Base-by-base conservation (phyloP, 352 stramenopile genomes). In the Phytopythium litorale region DNA sequence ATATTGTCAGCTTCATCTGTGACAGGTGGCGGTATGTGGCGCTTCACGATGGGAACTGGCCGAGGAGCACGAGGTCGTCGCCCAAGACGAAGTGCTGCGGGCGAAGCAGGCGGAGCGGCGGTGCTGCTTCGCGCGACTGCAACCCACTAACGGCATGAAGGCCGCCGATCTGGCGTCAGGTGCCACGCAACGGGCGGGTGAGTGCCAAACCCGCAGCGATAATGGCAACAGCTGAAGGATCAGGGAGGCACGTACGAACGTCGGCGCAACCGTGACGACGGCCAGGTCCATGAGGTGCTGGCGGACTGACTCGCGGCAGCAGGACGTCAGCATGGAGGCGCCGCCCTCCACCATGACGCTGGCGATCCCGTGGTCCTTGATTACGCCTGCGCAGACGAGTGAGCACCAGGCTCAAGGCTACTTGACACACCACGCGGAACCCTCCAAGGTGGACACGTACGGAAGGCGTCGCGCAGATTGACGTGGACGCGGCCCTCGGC, bases 321-420 rank as follows among this genome's bases (percentile, higher is more conserved):
- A 91, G n/a, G 79, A 71, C n/a, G 81, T 81, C 30, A 96, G 76
- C 51, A 96, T 87, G 4, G 76, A 64, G 2, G 86, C 77, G 12
- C 88, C 88, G 23, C 88, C 88, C 76, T 96, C 88, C 18, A 96
- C 65, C 88, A 95, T 96, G 30, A 95, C 57, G 49, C 76, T 92
- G 7, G 58, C 42, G 49, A 95, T 68, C 0, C 79, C 83, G 54
- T 74, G 65, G 15, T 62, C 35, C 21, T 66, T 70, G 13, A 81
- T 56, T 0, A 79, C 59, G 38, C 66, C 81, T 90, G 38, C 21
- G n/a, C 25, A 40, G 61, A 15, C 8, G 49, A 21, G 30, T 19
- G 33, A 11, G 38, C 37, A 52, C 19, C 15, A 15, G 35, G 50
- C 19, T n/a, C 50, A 30, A 0, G 9, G 19, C n/a, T 53, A 23